phyloP scores from a whole-genome alignment of 1,284 basidiomycete genomes.

The Pseudozyma flocculosa region DNA sequence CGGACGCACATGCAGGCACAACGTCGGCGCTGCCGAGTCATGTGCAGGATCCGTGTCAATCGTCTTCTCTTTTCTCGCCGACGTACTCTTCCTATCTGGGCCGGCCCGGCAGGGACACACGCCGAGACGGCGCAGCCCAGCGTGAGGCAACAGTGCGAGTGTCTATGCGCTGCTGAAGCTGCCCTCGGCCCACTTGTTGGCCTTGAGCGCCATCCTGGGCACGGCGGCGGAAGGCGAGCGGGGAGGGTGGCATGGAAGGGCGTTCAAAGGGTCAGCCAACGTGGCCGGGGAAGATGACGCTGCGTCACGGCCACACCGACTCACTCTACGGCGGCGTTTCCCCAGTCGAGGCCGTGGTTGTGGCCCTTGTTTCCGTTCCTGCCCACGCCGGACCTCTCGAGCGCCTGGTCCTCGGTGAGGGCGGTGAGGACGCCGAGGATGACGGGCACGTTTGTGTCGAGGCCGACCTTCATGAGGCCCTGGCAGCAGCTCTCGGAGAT shows the following conservation, averaged over 20 bases:
- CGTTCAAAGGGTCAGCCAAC: neutral
- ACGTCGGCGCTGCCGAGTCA: too few species aligned
- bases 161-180: conserved; percentile 19
- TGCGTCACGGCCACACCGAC: conserved; percentile 5
- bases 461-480: conserved; percentile 87
- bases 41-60: too few species aligned
- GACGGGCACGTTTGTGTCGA: conserved; percentile 91
- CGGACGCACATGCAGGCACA: too few species aligned
- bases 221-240: neutral
- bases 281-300: too few species aligned
- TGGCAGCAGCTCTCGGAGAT: conserved; percentile 90
- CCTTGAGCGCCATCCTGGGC: conserved; percentile 51
- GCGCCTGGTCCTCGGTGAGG: conserved; percentile 88
- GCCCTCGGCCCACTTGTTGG: conserved; percentile 41
- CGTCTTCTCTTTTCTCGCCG: too few species aligned
- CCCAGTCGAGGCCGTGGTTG: conserved; percentile 97
- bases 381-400: conserved; percentile 80
- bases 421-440: conserved; percentile 95
- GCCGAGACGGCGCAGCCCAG: too few species aligned
- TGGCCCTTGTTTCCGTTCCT: conserved; percentile 71
- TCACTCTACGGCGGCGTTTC: conserved; percentile 81
- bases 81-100: too few species aligned
- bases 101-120: too few species aligned
- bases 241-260: neutral
- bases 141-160: too few species aligned